These are phyloP conservation scores for Talaromyces sp. DNA, from an alignment of 2,329 filamentous ascomycete genomes.

Conservation along the genomic window DNA sequence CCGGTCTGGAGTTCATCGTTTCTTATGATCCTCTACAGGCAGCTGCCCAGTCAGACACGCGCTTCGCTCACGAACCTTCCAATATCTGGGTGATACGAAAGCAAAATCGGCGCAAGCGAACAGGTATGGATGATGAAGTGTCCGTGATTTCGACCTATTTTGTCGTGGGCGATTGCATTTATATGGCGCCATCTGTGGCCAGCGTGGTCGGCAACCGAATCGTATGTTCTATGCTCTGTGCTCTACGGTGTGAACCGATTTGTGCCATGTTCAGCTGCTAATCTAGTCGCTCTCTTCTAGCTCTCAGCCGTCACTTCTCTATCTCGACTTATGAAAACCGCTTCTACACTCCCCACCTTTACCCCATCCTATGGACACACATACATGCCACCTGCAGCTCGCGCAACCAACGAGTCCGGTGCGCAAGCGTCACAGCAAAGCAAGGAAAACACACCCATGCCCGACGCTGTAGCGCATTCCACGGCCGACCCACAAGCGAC, in stretches of 20 bases:
- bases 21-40: slow-evolving; percentile 59
- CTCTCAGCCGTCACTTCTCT: slow-evolving; percentile 60
- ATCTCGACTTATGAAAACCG: slow-evolving; percentile 57
- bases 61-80: slow-evolving; percentile 49
- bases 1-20: slow-evolving; percentile 63
- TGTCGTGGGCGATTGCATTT: slow-evolving; percentile 62
- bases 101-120: slow-evolving; percentile 54
- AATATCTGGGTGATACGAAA: slow-evolving; percentile 65
- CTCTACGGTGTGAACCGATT: background rate
- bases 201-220: slow-evolving; percentile 60
- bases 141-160: slow-evolving; percentile 62
- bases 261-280: slow-evolving; percentile 5
- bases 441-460: slow-evolving; percentile 53
- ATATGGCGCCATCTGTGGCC: slow-evolving; percentile 63
- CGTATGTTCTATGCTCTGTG: slow-evolving; percentile 36
- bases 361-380: slow-evolving; percentile 62
- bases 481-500: slow-evolving; percentile 27
- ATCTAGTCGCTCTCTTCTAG: slow-evolving; percentile 32
- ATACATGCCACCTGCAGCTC: slow-evolving; percentile 56
- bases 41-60: slow-evolving; percentile 43
- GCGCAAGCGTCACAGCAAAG: slow-evolving; percentile 47
- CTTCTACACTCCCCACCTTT: slow-evolving; percentile 59
- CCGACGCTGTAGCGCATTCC: slow-evolving; percentile 28
- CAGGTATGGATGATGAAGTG: slow-evolving; percentile 51
- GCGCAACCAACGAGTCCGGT: slow-evolving; percentile 36